Evolutionary conservation across 345 rosid species (phyloP).

Genomic region (Mallotus nudiflorus): DNA sequence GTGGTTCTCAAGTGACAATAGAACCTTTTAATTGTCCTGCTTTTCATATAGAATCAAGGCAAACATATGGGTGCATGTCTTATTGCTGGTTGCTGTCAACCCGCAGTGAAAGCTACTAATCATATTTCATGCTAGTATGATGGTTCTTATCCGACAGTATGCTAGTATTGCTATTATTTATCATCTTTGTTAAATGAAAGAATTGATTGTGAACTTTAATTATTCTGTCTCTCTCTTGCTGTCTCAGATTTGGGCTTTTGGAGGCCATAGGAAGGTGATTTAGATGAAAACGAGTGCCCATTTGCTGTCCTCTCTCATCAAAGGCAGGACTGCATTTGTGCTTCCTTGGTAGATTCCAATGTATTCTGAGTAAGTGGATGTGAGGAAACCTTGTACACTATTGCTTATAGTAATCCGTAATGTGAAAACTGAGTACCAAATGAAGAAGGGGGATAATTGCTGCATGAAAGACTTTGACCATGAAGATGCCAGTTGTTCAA

Average conservation of each 20-base stretch:
- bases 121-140: background rate
- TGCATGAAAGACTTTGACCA: background rate
- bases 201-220: background rate
- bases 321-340: background rate
- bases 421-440: slow-evolving; percentile 13
- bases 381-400: slow-evolving; percentile 15
- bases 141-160: background rate
- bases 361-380: slow-evolving; percentile 9
- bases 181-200: background rate
- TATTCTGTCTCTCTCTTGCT: background rate
- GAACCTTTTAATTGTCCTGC: background rate
- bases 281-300: slow-evolving; percentile 22
- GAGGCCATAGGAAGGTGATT: slow-evolving; percentile 67
- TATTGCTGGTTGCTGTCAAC: background rate
- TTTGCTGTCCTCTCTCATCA: slow-evolving; percentile 2
- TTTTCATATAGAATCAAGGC: background rate
- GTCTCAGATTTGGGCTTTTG: slow-evolving; percentile 91
- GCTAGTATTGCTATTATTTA: background rate
- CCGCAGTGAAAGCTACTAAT: background rate
- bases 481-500: slow-evolving; percentile 8
- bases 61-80: background rate
- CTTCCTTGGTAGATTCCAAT: slow-evolving; percentile 17
- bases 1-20: background rate
- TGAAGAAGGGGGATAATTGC: background rate
- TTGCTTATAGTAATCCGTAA: slow-evolving; percentile 27